A percentile compares a stretch with the other conserved stretches of the same genome.
Conservation (phyloP, 2,329 filamentous ascomycete genomes). For the Capronia americana region DNA sequence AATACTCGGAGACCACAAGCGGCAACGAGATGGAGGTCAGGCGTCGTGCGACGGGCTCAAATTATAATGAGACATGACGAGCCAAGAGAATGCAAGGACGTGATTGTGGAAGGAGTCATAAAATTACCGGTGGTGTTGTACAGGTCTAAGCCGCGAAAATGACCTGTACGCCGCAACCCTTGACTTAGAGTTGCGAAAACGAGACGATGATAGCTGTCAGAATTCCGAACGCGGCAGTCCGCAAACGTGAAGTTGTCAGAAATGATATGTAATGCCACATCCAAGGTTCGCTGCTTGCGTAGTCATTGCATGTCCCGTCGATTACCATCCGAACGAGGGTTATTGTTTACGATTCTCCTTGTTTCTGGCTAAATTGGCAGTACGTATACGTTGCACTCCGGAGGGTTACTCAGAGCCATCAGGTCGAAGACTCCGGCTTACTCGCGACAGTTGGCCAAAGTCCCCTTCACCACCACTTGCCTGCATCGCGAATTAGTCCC, state of each 20-base stretch:
- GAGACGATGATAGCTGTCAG: neutral
- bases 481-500: slow-evolving; percentile 13
- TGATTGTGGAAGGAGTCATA: neutral
- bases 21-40: neutral
- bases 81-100: neutral
- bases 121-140: neutral
- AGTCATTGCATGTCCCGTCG: slow-evolving; percentile 11
- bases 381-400: slow-evolving; percentile 1
- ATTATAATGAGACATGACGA: slow-evolving; percentile 2
- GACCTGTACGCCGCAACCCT: slow-evolving; percentile 2
- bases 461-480: slow-evolving; percentile 6
- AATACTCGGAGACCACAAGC: neutral
- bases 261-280: neutral
- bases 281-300: slow-evolving; percentile 3
- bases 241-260: neutral
- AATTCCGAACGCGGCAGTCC: slow-evolving; percentile 8
- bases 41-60: neutral
- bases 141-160: slow-evolving; percentile 11
- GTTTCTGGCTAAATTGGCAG: slow-evolving; percentile 14
- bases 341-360: neutral
- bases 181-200: slow-evolving; percentile 2
- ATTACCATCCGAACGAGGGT: neutral
- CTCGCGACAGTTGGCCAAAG: slow-evolving; percentile 1
- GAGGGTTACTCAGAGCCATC: neutral
- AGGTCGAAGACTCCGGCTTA: slow-evolving; percentile 5